Conservation (phyloP, 2,329 filamentous ascomycete species). For the Aureobasidium vineae region DNA sequence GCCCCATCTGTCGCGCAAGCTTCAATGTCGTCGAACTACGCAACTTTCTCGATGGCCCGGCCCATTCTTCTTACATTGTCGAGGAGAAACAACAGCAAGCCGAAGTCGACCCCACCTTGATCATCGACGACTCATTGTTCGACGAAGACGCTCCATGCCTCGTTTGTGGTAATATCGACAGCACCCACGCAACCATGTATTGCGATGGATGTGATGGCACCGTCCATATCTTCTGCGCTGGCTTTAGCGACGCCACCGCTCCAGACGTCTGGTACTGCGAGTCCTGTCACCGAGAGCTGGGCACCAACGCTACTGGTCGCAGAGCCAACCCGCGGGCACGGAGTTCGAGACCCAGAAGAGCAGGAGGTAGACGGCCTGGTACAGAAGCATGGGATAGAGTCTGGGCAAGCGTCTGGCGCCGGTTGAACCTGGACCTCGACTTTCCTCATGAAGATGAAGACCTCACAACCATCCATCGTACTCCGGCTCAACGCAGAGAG, state of each 20-base stretch:
- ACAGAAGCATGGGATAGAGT: slow-evolving; percentile 65
- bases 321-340: slow-evolving; percentile 5
- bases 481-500: slow-evolving; percentile 56
- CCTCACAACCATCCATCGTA: slow-evolving; percentile 50
- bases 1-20: slow-evolving; percentile 88
- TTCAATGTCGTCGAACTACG: slow-evolving; percentile 90
- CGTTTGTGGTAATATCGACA: slow-evolving; percentile 75
- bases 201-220: slow-evolving; percentile 89
- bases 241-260: slow-evolving; percentile 58
- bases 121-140: slow-evolving; percentile 62
- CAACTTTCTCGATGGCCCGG: slow-evolving; percentile 65
- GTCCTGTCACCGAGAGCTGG: slow-evolving; percentile 61
- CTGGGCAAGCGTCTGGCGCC: slow-evolving; percentile 87
- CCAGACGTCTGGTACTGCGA: slow-evolving; percentile 77
- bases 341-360: slow-evolving; percentile 20
- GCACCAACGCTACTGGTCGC: slow-evolving; percentile 30
- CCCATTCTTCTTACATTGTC: slow-evolving; percentile 62
- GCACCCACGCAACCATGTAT: slow-evolving; percentile 80
- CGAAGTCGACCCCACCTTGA: slow-evolving; percentile 80
- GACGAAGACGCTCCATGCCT: slow-evolving; percentile 73
- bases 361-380: slow-evolving; percentile 31
- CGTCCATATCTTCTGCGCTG: slow-evolving; percentile 91
- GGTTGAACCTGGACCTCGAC: slow-evolving; percentile 73
- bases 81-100: slow-evolving; percentile 85
- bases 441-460: slow-evolving; percentile 74